phyloP scores from a whole-genome alignment of 805 yeast species.

The Danielozyma ontarioensis region DNA sequence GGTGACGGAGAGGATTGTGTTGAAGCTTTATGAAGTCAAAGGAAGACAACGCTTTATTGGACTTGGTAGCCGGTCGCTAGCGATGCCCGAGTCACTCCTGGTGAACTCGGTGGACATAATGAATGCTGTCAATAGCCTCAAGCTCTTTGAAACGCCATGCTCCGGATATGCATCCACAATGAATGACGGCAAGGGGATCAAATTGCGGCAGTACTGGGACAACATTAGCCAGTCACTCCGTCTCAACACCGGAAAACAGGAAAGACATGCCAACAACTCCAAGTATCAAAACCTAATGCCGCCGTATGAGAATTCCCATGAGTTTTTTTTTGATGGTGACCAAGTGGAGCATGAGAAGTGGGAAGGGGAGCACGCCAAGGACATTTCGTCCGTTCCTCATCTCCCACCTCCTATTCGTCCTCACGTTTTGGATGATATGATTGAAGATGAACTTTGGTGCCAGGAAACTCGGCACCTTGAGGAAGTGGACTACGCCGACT shows the following conservation, averaged over 20 bases:
- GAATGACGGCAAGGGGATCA: conserved; percentile 4
- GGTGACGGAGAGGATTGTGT: conserved; percentile 10
- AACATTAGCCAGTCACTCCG: not conserved
- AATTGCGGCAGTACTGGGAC: not conserved
- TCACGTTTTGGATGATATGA: not conserved
- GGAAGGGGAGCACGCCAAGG: too few relatives aligned
- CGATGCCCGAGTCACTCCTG: conserved; percentile 1
- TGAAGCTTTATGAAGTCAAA: conserved; percentile 8
- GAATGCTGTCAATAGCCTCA: conserved; percentile 5
- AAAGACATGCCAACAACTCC: not conserved
- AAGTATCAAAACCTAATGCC: not conserved
- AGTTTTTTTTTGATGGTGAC: too few relatives aligned
- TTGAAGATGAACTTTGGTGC: not conserved
- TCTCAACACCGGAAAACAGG: not conserved
- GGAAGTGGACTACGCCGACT: conserved; percentile 7
- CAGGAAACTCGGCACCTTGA: conserved; percentile 6
- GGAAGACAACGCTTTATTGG: conserved; percentile 1
- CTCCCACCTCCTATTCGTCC: too few relatives aligned
- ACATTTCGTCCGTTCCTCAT: too few relatives aligned
- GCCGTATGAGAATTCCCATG: not conserved
- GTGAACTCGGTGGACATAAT: conserved; percentile 7
- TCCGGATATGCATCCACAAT: conserved; percentile 6
- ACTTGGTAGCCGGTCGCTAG: conserved; percentile 1
- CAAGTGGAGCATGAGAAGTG: too few relatives aligned
- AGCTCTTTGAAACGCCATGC: conserved; percentile 9